Percentiles rank a stretch among this genome's conserved stretches.
phyloP scores from a whole-genome alignment of 345 rosid genomes.

The Gynandropsis gynandra region DNA sequence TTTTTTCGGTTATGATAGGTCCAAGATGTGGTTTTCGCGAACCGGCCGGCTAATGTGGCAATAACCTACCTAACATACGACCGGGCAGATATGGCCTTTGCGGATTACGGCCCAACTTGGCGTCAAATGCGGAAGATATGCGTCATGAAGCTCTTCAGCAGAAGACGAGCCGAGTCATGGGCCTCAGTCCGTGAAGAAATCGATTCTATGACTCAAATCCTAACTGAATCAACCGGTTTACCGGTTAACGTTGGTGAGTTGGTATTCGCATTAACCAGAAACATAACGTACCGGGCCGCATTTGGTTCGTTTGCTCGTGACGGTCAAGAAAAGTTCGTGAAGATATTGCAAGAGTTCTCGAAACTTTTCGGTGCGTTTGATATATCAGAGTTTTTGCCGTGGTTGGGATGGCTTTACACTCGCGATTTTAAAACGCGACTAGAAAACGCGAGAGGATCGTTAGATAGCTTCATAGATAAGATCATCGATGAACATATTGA shows the following conservation, averaged over 20 bases:
- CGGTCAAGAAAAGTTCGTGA: constrained; percentile 60
- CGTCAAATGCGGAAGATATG: constrained; percentile 88
- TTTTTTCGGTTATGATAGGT: constrained; percentile 11
- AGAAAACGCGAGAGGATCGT: constrained; percentile 45
- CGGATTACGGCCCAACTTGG: constrained; percentile 90
- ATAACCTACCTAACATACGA: constrained; percentile 61
- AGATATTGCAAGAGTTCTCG: constrained; percentile 79
- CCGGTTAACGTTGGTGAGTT: constrained; percentile 61
- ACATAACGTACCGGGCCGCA: constrained; percentile 75
- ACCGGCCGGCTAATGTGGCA: constrained; percentile 69
- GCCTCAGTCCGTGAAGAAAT: constrained; percentile 82
- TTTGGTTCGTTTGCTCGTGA: constrained; percentile 55
- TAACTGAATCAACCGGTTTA: constrained; percentile 32
- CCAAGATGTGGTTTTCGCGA: constrained; percentile 58
- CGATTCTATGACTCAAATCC: constrained; percentile 31
- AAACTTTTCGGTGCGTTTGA: constrained; percentile 84
- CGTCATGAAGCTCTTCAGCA: constrained; percentile 72
- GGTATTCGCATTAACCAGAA: constrained; percentile 56
- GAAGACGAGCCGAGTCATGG: constrained; percentile 86
- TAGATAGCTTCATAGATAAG: constrained; percentile 64
- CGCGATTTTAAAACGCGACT: constrained; percentile 44
- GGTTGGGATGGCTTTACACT: constrained; percentile 55
- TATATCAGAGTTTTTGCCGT: constrained; percentile 70
- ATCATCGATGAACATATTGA: constrained; percentile 67
- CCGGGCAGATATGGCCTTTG: constrained; percentile 91